phyloP scores from a whole-genome alignment of 345 rosid genomes.

The Linum lewisii region DNA sequence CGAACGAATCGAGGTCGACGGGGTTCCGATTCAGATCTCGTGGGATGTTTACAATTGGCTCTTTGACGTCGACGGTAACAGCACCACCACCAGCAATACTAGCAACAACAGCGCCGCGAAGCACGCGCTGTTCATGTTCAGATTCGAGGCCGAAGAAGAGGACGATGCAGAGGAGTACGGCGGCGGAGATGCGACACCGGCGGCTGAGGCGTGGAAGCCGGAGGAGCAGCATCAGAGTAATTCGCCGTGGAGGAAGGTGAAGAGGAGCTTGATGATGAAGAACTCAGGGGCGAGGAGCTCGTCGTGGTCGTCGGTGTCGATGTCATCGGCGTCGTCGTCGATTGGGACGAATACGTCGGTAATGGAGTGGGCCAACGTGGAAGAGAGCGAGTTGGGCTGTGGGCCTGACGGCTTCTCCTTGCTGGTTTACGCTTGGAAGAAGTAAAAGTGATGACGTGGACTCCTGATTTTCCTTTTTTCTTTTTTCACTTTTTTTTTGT shows the following conservation, averaged over 20 bases:
- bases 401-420: constrained; percentile 63
- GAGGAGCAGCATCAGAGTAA: constrained; percentile 1
- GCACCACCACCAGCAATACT: not conserved
- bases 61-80: constrained; percentile 38
- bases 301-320: constrained; percentile 66
- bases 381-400: constrained; percentile 41
- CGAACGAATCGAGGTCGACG: constrained; percentile 69
- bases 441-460: constrained; percentile 25
- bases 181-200: not conserved
- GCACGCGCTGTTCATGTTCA: constrained; percentile 78
- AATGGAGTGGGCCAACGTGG: constrained; percentile 85
- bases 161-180: not conserved
- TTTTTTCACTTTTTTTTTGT: too few relatives aligned
- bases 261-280: constrained; percentile 49
- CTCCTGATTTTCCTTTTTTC: not conserved
- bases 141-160: constrained; percentile 42
- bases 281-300: constrained; percentile 45
- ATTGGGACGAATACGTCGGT: constrained; percentile 64
- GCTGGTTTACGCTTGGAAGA: constrained; percentile 82
- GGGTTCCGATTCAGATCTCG: constrained; percentile 59
- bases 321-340: constrained; percentile 86
- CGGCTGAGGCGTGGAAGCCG: not conserved
- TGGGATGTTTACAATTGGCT: constrained; percentile 98
- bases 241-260: constrained; percentile 64
- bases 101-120: too few relatives aligned